A percentile compares a stretch with the other conserved stretches of the same genome.
Evolutionary conservation across 371 early-diverging fungal species (phyloP).

Genomic region (Mucor lusitanicus): DNA sequence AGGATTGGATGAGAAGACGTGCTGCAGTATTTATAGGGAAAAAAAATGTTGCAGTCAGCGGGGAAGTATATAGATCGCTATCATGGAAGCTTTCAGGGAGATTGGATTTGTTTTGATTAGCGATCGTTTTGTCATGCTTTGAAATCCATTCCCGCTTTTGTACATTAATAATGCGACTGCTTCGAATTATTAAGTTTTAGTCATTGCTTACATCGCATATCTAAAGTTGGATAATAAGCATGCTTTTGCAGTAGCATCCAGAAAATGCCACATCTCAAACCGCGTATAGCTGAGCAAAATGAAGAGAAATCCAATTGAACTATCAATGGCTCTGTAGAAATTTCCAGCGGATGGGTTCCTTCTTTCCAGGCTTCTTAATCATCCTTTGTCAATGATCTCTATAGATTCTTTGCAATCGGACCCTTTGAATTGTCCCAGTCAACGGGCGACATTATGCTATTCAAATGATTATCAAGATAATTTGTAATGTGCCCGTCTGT

Average conservation of each 20-base stretch:
- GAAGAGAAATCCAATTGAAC: too few species aligned
- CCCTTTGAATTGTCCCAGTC: background rate
- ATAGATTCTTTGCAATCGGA: background rate
- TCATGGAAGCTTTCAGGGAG: background rate
- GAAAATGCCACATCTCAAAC: background rate
- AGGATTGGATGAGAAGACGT: constrained; percentile 3
- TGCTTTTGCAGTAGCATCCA: background rate
- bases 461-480: background rate
- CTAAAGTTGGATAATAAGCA: background rate
- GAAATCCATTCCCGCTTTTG: background rate
- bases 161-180: constrained; percentile 12
- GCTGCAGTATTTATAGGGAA: constrained; percentile 9
- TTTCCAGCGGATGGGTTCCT: background rate
- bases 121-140: constrained; percentile 12
- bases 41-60: background rate
- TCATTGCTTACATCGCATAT: background rate
- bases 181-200: constrained; percentile 8
- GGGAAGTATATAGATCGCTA: background rate
- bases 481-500: background rate
- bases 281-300: background rate
- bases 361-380: background rate
- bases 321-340: background rate
- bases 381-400: background rate
- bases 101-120: constrained; percentile 1
- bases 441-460: background rate